phyloP scores from a whole-genome alignment of 1,284 basidiomycete species.

The Trichosporon faecale region DNA sequence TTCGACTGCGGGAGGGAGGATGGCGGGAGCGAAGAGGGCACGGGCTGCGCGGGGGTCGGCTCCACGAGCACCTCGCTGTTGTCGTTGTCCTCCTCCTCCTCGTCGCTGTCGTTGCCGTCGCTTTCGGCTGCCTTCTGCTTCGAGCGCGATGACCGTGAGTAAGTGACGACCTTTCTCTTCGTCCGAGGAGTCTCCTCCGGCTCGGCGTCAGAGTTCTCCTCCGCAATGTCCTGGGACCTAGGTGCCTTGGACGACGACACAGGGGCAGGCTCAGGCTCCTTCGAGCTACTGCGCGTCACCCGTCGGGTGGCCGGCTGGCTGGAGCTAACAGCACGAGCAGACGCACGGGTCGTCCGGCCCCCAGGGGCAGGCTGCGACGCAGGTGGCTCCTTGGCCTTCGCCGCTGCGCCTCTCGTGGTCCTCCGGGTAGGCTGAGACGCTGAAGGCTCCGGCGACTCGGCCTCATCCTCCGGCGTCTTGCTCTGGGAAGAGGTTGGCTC shows the following conservation, averaged over 20 bases:
- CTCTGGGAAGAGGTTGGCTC: not conserved
- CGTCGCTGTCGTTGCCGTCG: not conserved
- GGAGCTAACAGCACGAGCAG: conserved; percentile 12
- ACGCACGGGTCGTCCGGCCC: conserved; percentile 2
- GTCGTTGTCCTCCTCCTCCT: not conserved
- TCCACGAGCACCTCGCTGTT: not conserved
- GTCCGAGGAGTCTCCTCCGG: conserved; percentile 5
- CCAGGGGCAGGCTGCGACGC: not conserved
- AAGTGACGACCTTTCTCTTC: not conserved
- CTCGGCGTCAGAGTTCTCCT: conserved; percentile 16
- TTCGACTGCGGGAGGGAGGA: not conserved
- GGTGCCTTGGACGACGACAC: not conserved
- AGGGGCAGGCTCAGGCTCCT: not conserved
- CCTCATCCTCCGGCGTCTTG: not conserved
- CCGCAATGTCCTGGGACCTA: not conserved
- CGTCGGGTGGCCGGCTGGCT: conserved; percentile 16
- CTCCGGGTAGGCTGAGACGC: not conserved
- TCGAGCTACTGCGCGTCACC: conserved; percentile 11
- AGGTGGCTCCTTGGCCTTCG: conserved; percentile 3
- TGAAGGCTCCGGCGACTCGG: not conserved
- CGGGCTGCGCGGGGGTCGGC: not conserved
- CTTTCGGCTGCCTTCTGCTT: not conserved
- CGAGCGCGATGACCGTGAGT: not conserved
- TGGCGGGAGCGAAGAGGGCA: conserved; percentile 10
- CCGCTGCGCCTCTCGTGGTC: not conserved